Evolutionary conservation across 2,329 filamentous ascomycete genomes (phyloP).

Genomic region (Hymenoscyphus linearis): DNA sequence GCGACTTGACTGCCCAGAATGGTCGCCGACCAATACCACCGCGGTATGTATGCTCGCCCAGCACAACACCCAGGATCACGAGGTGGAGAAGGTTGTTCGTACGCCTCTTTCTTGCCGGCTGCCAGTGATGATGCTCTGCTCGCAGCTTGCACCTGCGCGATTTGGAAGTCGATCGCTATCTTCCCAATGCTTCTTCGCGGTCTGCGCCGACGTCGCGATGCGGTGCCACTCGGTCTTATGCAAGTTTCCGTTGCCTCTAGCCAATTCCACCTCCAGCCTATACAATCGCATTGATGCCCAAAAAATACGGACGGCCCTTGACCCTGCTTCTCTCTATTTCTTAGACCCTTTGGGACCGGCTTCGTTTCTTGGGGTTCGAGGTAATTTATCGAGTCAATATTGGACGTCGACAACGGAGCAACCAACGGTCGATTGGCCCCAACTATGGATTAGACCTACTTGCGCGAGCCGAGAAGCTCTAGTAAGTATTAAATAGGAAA

Average conservation of each 20-base stretch:
- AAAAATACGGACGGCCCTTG: slow-evolving; percentile 14
- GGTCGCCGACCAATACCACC: slow-evolving; percentile 24
- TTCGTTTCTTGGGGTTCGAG: not conserved
- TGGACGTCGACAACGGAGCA: slow-evolving; percentile 1
- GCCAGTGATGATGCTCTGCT: slow-evolving; percentile 1
- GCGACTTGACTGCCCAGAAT: slow-evolving; percentile 1
- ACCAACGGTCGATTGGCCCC: not conserved
- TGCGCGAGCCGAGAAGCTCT: not conserved
- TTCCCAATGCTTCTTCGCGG: slow-evolving; percentile 9
- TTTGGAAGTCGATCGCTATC: slow-evolving; percentile 13
- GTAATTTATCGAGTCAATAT: slow-evolving; percentile 3
- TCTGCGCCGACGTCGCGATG: slow-evolving; percentile 12
- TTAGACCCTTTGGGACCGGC: not conserved
- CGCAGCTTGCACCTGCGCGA: slow-evolving; percentile 12
- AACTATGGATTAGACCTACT: not conserved
- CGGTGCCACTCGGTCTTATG: slow-evolving; percentile 24
- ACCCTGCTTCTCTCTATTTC: slow-evolving; percentile 7
- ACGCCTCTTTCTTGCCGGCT: slow-evolving; percentile 6
- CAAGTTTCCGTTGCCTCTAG: slow-evolving; percentile 26
- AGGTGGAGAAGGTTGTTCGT: slow-evolving; percentile 8
- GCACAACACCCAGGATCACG: slow-evolving; percentile 18
- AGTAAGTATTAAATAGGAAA: slow-evolving; percentile 4
- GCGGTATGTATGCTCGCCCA: slow-evolving; percentile 9
- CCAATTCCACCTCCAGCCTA: slow-evolving; percentile 14
- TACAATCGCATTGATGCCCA: slow-evolving; percentile 30